phyloP scores from a whole-genome alignment of 2,329 filamentous ascomycete genomes.

The Niveomyces coronatus region DNA sequence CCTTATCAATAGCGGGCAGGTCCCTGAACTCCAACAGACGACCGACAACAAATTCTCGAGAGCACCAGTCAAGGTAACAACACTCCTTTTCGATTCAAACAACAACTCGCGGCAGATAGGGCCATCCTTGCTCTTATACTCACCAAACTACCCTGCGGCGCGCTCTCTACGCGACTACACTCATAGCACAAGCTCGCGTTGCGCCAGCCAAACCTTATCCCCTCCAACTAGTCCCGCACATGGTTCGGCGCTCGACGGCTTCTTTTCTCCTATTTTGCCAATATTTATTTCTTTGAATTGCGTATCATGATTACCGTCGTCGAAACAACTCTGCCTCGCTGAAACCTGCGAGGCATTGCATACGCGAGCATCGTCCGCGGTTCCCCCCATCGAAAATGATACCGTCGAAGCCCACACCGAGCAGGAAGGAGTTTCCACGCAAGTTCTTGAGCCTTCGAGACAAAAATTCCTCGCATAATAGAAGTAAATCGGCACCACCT shows the following conservation, averaged over 20 bases:
- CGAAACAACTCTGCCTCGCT: conserved; percentile 22
- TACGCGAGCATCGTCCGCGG: background rate
- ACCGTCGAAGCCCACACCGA: conserved; percentile 14
- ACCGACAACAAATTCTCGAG: conserved; percentile 7
- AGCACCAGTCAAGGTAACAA: no score
- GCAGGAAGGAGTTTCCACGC: conserved; percentile 47
- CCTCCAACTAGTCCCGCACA: background rate
- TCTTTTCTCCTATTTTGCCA: background rate
- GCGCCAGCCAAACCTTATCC: background rate
- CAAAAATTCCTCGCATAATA: conserved; percentile 44
- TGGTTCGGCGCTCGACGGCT: conserved; percentile 1
- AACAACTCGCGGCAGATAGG: no score
- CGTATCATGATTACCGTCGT: conserved; percentile 22
- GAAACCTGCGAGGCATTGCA: conserved; percentile 18
- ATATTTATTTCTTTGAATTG: background rate
- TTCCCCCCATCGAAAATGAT: background rate
- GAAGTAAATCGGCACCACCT: conserved; percentile 46
- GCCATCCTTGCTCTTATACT: background rate
- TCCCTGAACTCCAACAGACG: conserved; percentile 3
- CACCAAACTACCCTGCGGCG: background rate
- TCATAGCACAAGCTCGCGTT: no score
- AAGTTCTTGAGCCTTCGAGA: conserved; percentile 64
- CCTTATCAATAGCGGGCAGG: conserved; percentile 1
- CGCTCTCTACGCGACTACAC: no score
- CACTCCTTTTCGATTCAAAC: no score